These are phyloP conservation scores for Sordariomycetes sp. DNA, from an alignment of 2,329 filamentous ascomycete genomes.

Conservation along the genomic window DNA sequence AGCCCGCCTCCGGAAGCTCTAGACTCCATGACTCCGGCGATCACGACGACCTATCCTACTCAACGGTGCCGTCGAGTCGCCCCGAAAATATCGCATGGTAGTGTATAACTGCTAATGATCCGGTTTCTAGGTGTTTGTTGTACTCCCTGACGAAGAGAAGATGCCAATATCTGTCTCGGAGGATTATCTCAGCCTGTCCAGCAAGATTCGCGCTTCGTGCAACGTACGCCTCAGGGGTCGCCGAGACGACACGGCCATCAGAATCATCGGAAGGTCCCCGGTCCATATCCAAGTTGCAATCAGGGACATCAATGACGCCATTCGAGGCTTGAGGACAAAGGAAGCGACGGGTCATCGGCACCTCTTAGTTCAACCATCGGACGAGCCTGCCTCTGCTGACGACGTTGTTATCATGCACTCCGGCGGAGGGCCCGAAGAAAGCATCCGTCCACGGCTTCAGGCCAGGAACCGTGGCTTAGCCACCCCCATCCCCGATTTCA, in stretches of 20 bases:
- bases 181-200: not conserved
- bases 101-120: not conserved
- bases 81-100: not conserved
- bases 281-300: not conserved
- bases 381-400: not conserved
- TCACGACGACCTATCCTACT: not conserved
- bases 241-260: not conserved
- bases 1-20: not conserved
- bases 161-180: not conserved
- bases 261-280: not conserved
- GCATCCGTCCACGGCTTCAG: not conserved
- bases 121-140: not conserved
- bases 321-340: not conserved
- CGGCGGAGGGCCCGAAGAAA: too few relatives aligned
- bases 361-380: not conserved
- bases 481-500: not conserved
- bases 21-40: not conserved
- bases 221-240: not conserved
- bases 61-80: not conserved
- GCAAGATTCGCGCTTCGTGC: not conserved
- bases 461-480: not conserved
- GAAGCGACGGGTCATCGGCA: not conserved
- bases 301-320: not conserved
- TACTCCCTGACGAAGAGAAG: not conserved
- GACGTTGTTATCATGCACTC: not conserved